Evolutionary conservation across 2,329 filamentous ascomycete species (phyloP), one percentile per base, ranked within the genome.

Genomic region (Graphium sp.): DNA sequence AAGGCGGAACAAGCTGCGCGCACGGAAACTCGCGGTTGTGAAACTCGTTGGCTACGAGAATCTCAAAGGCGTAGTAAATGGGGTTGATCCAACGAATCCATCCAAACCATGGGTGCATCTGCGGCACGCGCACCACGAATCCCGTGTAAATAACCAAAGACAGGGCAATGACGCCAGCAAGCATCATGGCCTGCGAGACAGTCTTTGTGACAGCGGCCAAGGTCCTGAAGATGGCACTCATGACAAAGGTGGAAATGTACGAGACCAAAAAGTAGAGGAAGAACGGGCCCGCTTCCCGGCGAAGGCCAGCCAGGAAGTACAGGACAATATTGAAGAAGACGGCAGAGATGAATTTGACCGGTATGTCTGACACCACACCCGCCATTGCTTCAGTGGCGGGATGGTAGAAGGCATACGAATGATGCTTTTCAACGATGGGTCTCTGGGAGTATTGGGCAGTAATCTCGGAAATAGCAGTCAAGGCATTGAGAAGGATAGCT

Each of bases 21-120:
- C 78, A 83, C 2, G 52, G 48, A 26, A 73, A 75, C 1, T 57
- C 39, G 2, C 56, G 60, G 5, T 61, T 58, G 34, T 68, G 62
- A 38, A 80, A 76, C 43, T 89, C 81, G 47, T 84, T 85, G 34
- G 72, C 58, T 48, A 81, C 65, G 12, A 83, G 53, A 2, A 68
- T 63, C 44, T 84, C 78, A 38, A 84, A 87, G 2, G 64, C 74
- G 41, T 84, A 84, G 24, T 60, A 72, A 20, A 84, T 66, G 1
- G 77, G 76, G 34, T 84, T 75, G 28, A 84, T 58, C 52, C 74
- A 83, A 17, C 73, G 66, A 29, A 85, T 75, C 80, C 80, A 85
- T 17, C 67, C 55, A 27, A 77, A 74, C 76, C 78, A 87, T 0
- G 64, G 66, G 14, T 72, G 62, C 75, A 77, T 83, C 41, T 76